Base-by-base conservation (phyloP, 345 rosid genomes). In the Eucalyptus cloeziana region DNA sequence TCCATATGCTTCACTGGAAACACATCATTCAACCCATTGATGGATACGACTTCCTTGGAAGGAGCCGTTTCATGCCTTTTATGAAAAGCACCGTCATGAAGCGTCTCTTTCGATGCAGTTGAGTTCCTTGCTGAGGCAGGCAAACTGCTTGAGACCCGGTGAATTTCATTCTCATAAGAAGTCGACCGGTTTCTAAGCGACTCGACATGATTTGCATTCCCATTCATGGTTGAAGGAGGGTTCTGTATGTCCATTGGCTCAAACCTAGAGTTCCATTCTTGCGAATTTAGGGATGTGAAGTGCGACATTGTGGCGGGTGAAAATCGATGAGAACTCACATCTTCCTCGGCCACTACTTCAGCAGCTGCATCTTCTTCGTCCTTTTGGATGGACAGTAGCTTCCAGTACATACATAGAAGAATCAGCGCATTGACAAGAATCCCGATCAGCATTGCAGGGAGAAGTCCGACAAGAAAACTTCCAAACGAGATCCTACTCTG, bases 371-470 rank as follows among this genome's bases (percentile, higher is more conserved):
- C 94, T 87, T 92, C 95, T 89, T 93, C 95, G 37, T 96, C 96
- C 91, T 94, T 95, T 44, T 89, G 93, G 89, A 91, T 80, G n/a
- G 96, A 95, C 87, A 97, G 90, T 87, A 94, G 81, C 71, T 88
- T 94, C 98, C 99, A 96, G 88, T 94, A 95, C 98, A 95, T 93
- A 83, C 91, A 44, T 13, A 97, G 89, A 89, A 97, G 96, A 30
- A 95, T 60, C 87, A 90, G 4, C 52, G 93, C 96, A 87, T 97
- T 97, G 54, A 97, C 91, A 10, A 88, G 19, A 22, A 95, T 89
- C 10, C 99, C 99, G 7, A 94, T 90, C 1, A 96, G 87, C 98
- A 95, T 97, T 1, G 98, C 95, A 13, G 99, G 98, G 47, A 96
- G 90, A 86, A 96, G 86, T 4, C 98, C 98, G 27, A 88, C 33